Evolutionary conservation across 306 rosid genomes (phyloP), one percentile per base, ranked within the genome.

Genomic region (Quillaja saponaria): DNA sequence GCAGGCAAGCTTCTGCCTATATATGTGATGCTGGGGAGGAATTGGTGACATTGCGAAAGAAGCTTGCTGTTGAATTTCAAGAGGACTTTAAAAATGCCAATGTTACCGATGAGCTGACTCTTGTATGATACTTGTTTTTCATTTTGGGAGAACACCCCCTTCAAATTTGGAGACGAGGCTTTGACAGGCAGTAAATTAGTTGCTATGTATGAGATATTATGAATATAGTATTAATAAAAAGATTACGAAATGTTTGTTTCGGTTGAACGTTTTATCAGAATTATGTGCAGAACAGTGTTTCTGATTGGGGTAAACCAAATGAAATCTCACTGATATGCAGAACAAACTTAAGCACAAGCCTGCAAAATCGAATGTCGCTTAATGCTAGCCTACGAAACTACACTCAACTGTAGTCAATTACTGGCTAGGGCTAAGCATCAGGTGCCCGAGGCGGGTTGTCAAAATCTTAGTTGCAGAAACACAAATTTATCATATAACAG

Each of bases 1-100:
- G 99, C 13, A 83, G 99, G 67, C 96, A 85, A 81, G 80, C 99
- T 35, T 84, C 95, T 11, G 86, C 99, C 2, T 92, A 73, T 67
- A 82, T 92, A 67, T 92, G 96, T 39, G 73, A 86, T 61, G 94
- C 89, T 0, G 99, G 96, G 50, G 99, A 92, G 77, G 86, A 76
- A 25, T 71, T 92, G 76, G 80, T 82, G 64, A 82, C 70, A 18
- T 65, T 92, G 78, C 85, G 83, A 64, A 87, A 92, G 72, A 76
- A 82, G 76, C 74, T 92, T 45, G 75, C 71, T 6, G 35, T 70
- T 14, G 83, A 71, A 52, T 79, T 79, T 19, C 67, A 64, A 61
- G 85, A 66, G 13, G 51, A 49, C 38, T 15, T 52, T 1, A 49
- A 60, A 64, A 64, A 78, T 51, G 48, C 81, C 73, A 85, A 78